Percentiles rank a stretch among this genome's conserved stretches.
phyloP scores from a whole-genome alignment of 805 yeast genomes.

The Cyberlindnera japonica region DNA sequence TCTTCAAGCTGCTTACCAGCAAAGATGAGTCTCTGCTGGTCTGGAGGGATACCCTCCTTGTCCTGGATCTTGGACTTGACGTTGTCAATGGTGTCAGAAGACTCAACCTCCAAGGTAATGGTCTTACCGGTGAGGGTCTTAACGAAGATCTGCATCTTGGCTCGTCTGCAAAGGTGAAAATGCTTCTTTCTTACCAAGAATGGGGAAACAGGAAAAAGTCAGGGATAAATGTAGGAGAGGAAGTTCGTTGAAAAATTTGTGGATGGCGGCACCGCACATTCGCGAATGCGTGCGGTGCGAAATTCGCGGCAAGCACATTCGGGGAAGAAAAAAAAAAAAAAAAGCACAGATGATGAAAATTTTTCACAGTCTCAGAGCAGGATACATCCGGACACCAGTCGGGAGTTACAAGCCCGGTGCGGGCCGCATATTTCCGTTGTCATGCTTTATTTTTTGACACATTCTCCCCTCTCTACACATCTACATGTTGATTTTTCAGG shows the following conservation, averaged over 20 bases:
- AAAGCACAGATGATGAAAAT: too few species aligned
- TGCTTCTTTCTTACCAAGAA: slow-evolving; percentile 33
- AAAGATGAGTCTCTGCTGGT: slow-evolving; percentile 94
- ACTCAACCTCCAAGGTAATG: slow-evolving; percentile 96
- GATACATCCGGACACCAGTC: slow-evolving; percentile 7
- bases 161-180: slow-evolving; percentile 42
- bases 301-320: not conserved
- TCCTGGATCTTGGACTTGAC: slow-evolving; percentile 96
- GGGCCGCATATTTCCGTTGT: too few species aligned
- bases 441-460: too few species aligned
- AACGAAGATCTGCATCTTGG: slow-evolving; percentile 92
- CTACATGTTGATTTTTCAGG: not conserved
- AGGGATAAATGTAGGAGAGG: not conserved
- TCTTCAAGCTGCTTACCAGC: slow-evolving; percentile 98
- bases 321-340: not conserved
- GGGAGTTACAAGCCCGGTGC: not conserved
- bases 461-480: too few species aligned
- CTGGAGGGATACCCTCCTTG: slow-evolving; percentile 97
- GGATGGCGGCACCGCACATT: not conserved
- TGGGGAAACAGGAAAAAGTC: slow-evolving; percentile 7
- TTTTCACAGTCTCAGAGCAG: slow-evolving; percentile 14
- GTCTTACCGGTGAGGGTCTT: slow-evolving; percentile 99
- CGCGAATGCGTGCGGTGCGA: not conserved
- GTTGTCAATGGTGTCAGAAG: slow-evolving; percentile 95
- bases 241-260: slow-evolving; percentile 3